These are phyloP conservation scores for Glebionis coronaria DNA, from an alignment of 129 eudicot genomes.

Conservation along the genomic window DNA sequence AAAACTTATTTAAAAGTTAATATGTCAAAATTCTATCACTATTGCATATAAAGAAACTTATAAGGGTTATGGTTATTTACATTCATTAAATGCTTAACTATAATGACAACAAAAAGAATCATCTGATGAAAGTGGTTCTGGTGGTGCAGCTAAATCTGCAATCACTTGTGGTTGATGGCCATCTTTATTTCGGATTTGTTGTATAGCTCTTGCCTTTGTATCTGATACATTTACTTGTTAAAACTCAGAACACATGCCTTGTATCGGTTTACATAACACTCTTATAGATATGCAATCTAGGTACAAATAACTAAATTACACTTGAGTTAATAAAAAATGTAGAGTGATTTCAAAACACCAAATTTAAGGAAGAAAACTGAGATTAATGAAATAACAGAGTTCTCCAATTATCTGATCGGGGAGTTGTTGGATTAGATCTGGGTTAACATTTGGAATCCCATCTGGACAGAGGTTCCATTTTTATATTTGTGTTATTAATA, in stretches of 20 bases:
- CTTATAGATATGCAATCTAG: no score
- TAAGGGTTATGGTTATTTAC: no score
- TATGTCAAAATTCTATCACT: no score
- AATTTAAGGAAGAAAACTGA: neutral
- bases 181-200: constrained; percentile 25
- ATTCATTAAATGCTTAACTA: no score
- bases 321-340: no score
- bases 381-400: neutral
- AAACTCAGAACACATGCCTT: constrained; percentile 9
- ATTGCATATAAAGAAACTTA: no score
- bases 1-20: no score
- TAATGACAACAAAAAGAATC: no score
- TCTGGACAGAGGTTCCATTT: constrained; percentile 37
- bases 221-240: constrained; percentile 11
- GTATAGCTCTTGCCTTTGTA: constrained; percentile 23
- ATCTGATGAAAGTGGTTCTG: constrained; percentile 2
- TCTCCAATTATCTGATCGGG: neutral
- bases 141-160: constrained; percentile 17
- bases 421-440: constrained; percentile 12
- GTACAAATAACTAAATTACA: no score
- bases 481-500: constrained; percentile 19
- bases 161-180: constrained; percentile 36
- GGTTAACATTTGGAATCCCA: constrained; percentile 37
- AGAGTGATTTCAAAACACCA: no score
- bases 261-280: no score